Base-by-base conservation (phyloP, 106 monocot species). In the Agapanthus africanus region DNA sequence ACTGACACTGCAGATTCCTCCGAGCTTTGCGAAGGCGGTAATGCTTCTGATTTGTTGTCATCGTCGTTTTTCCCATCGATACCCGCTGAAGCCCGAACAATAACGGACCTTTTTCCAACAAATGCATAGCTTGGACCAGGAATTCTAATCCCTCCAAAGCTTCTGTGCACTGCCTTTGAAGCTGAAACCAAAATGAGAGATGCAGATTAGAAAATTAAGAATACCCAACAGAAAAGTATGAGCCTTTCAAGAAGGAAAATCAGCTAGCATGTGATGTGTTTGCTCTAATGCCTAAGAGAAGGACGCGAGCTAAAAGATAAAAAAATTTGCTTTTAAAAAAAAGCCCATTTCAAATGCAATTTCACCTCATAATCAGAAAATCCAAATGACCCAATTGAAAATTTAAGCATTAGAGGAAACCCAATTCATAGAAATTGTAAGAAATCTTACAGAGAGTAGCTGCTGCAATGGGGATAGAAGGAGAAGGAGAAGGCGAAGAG, bases 31-130 rank as follows among this genome's bases (percentile, higher is more conserved):
- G 78, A 49, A 31, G 79, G 78, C 16, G 74, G 47, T 2, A 65
- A 68, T 15, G 68, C 6, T 18, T 46, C 47, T 31, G 69, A 44
- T 35, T 72, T 73, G 38, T 25, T 54, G 10, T 15, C 41, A n/a
- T n/a, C n/a, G n/a, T n/a, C n/a, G 49, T 69, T 81, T 19, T 65
- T 73, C 38, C 76, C 91, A 63, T 79, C 67, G 49, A 68, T 76
- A 25, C 79, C 82, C 15, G 79, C 54, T 47, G 94, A 72, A 65
- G 87, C 84, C 42, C 37, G 71, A 19, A 81, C 78, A 59, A 68
- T 59, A 26, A 86, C 41, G 0, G 51, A 50, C 50, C 73, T 74
- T 70, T 59, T 87, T 25, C 70, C 37, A 9, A 28, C 63, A 42
- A 41, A 67, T 16, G 27, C 40, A 61, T n/a, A 19, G 54, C 65